phyloP scores from a whole-genome alignment of 768 basidiomycete genomes.

The Pleurotus salmoneostramineus region DNA sequence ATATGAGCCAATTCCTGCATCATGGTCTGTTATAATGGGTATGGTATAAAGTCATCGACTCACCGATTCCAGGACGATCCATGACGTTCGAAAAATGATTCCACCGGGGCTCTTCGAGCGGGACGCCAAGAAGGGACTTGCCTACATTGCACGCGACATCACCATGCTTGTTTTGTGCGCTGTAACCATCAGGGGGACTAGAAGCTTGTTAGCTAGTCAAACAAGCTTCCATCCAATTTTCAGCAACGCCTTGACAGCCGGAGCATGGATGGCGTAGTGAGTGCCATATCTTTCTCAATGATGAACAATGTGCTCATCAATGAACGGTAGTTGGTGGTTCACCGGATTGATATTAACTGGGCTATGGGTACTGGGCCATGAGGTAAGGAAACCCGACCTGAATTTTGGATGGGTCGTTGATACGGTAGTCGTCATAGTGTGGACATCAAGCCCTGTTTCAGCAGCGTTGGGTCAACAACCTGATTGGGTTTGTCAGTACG shows the following conservation, averaged over 20 bases:
- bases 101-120: not conserved
- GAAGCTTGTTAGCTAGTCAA: not conserved
- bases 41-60: too few species aligned
- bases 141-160: conserved; percentile 1
- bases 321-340: conserved; percentile 18
- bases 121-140: not conserved
- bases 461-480: conserved; percentile 1
- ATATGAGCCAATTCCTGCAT: not conserved
- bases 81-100: not conserved
- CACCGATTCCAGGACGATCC: not conserved
- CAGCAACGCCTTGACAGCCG: not conserved
- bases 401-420: not conserved
- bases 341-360: conserved; percentile 16
- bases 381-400: not conserved
- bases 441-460: conserved; percentile 10
- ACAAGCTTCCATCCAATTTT: not conserved
- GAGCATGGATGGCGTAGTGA: not conserved
- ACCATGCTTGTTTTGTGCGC: not conserved
- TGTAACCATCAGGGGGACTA: not conserved
- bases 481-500: conserved; percentile 8
- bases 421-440: not conserved
- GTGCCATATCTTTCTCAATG: not conserved
- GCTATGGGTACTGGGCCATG: conserved; percentile 15
- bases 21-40: not conserved
- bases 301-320: not conserved